Base-by-base conservation (phyloP, 495 filamentous ascomycete genomes). In the Achaetomiella virescens region DNA sequence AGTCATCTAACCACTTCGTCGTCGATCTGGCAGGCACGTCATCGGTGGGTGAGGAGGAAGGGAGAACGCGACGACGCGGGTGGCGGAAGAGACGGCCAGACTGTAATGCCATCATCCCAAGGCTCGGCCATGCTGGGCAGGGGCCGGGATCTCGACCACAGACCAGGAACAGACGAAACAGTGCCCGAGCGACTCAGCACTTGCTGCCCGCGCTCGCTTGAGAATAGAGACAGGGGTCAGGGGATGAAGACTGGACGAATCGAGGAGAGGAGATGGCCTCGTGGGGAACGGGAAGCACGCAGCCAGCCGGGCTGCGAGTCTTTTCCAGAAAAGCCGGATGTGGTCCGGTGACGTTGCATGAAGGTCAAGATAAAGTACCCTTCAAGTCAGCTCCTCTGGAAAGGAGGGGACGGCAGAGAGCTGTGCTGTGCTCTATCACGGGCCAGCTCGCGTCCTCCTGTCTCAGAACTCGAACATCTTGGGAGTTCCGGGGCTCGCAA, bases 151-250 rank as follows among this genome's bases (percentile, higher is more conserved):
- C 54, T 58, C 49, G 48, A 61, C 57, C 54, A 54, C 60, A 61
- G 70, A 69, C 72, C 68, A 63, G 59, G 70, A 72, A 61, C 61
- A 72, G 68, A 73, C 69, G 67, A 77, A 74, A 72, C 64, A 73
- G 68, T 68, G 67, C 70, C 69, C 67, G 71, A 71, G 69, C 70
- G 66, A 69, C 64, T 49, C 57, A 62, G 58, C 55, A 55, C 55
- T 54, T 59, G 58, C 61, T 58, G 59, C 65, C 62, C 45, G 58
- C 46, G 49, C 57, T 61, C 58, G 62, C 51, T 65, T 62, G 63
- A 61, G 70, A 67, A 71, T 57, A 62, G 68, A 69, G 71, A 70
- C 66, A 69, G 63, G 66, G 63, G 57, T 60, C 62, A 65, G 66
- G 64, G 59, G 61, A 56, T 29, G 57, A 29, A 42, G 52, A 43